A percentile compares a stretch with the other conserved stretches of the same genome.
Conservation (phyloP, 441 rosid genomes). For the Eugenia klotzschiana region DNA sequence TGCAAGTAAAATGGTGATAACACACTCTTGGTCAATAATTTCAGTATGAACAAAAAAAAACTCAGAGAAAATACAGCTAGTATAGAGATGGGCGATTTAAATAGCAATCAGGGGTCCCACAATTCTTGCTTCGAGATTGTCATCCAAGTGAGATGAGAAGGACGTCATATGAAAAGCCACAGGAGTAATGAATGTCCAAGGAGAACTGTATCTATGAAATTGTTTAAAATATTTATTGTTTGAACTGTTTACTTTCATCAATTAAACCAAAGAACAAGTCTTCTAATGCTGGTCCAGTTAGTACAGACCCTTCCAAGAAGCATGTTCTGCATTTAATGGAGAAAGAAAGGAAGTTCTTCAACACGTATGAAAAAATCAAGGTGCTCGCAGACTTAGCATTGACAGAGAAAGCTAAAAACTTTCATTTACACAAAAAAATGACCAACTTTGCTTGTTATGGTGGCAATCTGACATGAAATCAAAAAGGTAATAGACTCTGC, state of each 20-base stretch:
- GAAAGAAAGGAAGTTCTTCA: not conserved
- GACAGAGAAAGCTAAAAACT: not conserved
- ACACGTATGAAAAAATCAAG: not conserved
- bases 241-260: not conserved
- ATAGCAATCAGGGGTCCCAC: not conserved
- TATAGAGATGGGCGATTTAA: not conserved
- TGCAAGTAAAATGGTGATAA: slow-evolving; percentile 8
- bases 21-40: not conserved
- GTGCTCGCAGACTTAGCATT: not conserved
- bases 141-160: not conserved
- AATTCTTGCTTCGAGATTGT: not conserved
- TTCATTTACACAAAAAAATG: not conserved
- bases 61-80: not conserved
- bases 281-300: not conserved
- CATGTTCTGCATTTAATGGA: not conserved
- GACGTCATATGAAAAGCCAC: not conserved
- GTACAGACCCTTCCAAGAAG: not conserved
- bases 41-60: not conserved
- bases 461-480: not conserved
- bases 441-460: not conserved
- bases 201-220: not conserved
- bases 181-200: not conserved
- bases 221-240: not conserved
- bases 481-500: not conserved
- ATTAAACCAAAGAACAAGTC: not conserved